These are phyloP conservation scores for Cutaneotrichosporon cutaneum DNA, from an alignment of 1,284 basidiomycete genomes.

Conservation along the genomic window DNA sequence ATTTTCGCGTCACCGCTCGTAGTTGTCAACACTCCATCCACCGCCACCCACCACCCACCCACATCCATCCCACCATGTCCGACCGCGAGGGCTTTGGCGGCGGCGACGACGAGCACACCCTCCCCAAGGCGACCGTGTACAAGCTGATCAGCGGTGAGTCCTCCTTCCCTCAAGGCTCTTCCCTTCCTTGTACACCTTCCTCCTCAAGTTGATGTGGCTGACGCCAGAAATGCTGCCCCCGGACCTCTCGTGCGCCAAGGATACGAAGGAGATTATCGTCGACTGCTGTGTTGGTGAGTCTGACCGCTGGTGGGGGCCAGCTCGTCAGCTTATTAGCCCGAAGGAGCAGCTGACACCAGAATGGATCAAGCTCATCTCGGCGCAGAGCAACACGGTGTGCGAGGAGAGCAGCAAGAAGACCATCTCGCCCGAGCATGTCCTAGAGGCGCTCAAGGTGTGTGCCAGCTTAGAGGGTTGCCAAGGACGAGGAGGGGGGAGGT, in stretches of 20 bases:
- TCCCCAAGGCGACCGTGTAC: constrained; percentile 95
- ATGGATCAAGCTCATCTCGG: constrained; percentile 96
- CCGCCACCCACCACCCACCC: constrained; percentile 5
- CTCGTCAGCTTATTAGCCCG: too few relatives aligned
- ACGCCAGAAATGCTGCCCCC: constrained; percentile 78
- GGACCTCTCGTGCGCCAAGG: constrained; percentile 90
- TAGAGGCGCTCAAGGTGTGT: constrained; percentile 80
- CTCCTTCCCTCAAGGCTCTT: neutral
- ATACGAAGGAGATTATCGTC: constrained; percentile 92
- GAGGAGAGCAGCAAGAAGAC: constrained; percentile 99
- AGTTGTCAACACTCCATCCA: neutral
- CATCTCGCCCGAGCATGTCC: constrained; percentile 96
- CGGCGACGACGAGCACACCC: constrained; percentile 83
- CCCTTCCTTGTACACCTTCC: neutral
- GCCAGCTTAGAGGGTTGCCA: neutral
- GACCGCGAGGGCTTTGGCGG: constrained; percentile 49
- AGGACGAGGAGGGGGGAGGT: neutral
- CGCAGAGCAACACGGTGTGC: constrained; percentile 96
- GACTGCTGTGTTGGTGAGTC: constrained; percentile 96
- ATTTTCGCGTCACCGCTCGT: neutral
- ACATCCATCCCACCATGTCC: constrained; percentile 41
- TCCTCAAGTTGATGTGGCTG: neutral
- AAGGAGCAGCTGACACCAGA: constrained; percentile 65
- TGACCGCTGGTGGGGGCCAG: too few relatives aligned
- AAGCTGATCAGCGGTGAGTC: constrained; percentile 88